These are phyloP conservation scores for Simplicillium aogashimaense DNA, from an alignment of 2,329 filamentous ascomycete species.

Conservation along the genomic window DNA sequence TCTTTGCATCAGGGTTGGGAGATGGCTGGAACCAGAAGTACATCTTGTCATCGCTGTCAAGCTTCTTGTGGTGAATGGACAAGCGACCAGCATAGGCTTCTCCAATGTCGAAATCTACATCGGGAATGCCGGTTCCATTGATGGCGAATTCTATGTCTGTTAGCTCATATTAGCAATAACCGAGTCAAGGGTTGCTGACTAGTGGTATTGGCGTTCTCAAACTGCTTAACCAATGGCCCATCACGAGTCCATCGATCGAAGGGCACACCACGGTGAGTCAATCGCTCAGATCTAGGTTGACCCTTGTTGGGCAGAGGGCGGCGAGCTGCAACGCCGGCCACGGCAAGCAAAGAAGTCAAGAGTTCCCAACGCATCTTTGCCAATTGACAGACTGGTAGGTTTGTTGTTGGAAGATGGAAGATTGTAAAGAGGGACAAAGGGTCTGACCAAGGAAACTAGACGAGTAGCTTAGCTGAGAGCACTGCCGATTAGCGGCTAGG, in stretches of 20 bases:
- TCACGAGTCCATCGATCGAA: slow-evolving; percentile 4
- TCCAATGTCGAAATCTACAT: slow-evolving; percentile 58
- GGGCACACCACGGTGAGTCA: neutral
- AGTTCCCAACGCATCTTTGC: no score
- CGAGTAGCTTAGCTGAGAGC: no score
- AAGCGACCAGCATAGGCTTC: slow-evolving; percentile 54
- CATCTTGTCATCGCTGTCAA: slow-evolving; percentile 38
- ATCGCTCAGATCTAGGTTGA: neutral
- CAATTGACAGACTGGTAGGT: no score
- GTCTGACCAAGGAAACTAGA: no score
- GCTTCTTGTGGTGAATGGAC: slow-evolving; percentile 40
- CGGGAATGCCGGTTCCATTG: slow-evolving; percentile 54
- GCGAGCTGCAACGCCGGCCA: neutral
- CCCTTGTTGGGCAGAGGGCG: neutral
- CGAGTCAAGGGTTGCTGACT: no score
- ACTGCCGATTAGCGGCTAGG: no score
- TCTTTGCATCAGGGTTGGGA: slow-evolving; percentile 32
- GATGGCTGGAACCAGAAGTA: slow-evolving; percentile 62
- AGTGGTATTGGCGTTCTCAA: slow-evolving; percentile 4
- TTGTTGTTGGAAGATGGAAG: no score
- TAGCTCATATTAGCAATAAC: no score
- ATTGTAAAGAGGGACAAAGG: no score
- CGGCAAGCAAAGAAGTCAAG: no score
- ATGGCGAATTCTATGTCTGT: slow-evolving; percentile 45
- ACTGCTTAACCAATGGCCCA: slow-evolving; percentile 2